phyloP scores from a whole-genome alignment of 2,329 filamentous ascomycete species.

The Xylaria polymorpha region DNA sequence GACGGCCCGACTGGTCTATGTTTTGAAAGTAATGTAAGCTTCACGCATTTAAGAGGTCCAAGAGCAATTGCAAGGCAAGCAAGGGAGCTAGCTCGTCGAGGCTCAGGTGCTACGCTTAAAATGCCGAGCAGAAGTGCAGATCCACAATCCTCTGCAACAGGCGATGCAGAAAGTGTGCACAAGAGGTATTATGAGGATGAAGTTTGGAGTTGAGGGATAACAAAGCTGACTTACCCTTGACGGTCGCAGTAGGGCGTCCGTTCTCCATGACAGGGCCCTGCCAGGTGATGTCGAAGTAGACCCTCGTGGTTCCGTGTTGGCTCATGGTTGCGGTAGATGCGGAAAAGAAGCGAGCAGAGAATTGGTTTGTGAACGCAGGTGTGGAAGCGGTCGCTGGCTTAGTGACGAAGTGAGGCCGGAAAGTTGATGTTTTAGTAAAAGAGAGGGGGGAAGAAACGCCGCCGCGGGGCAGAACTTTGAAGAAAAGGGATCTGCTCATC shows the following conservation, averaged over 20 bases:
- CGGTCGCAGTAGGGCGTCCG: conserved; percentile 63
- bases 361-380: conserved; percentile 43
- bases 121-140: conserved; percentile 13
- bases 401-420: conserved; percentile 41
- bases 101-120: not conserved
- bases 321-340: conserved; percentile 63
- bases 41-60: not conserved
- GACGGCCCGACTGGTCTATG: conserved; percentile 78
- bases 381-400: conserved; percentile 54
- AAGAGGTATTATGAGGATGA: conserved; percentile 24
- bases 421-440: conserved; percentile 54
- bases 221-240: conserved; percentile 67
- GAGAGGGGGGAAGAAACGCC: conserved; percentile 40
- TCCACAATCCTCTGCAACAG: not conserved
- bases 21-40: conserved; percentile 39
- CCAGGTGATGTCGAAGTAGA: conserved; percentile 61
- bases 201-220: conserved; percentile 29
- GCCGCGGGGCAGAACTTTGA: conserved; percentile 44
- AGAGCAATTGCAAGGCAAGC: conserved; percentile 1
- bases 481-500: conserved; percentile 42
- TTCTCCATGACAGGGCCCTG: conserved; percentile 76
- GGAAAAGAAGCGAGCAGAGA: conserved; percentile 59
- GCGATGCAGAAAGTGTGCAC: not conserved
- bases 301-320: conserved; percentile 31
- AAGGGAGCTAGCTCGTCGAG: not conserved